Base-by-base conservation (phyloP, 495 filamentous ascomycete species). In the Trichoderma virens region DNA sequence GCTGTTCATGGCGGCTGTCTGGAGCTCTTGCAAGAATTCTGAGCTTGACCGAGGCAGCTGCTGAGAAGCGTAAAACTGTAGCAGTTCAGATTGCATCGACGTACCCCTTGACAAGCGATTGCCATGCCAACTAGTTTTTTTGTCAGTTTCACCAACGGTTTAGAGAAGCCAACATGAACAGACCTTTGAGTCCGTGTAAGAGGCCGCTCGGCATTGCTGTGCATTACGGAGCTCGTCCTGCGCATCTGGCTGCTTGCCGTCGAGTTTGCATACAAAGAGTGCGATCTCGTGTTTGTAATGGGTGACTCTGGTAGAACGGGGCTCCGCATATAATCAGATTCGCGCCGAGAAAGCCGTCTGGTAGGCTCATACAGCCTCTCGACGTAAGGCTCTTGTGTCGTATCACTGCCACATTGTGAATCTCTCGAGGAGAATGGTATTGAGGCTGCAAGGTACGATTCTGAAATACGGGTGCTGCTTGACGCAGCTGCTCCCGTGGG, bases 11-110 rank as follows among this genome's bases (percentile, higher is more conserved):
- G 39, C 39, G 39, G 39, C 51, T 28, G 16, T 25, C 20, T 56
- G 51, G 18, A 56, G 51, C 51, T 56, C 51, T n/a, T 56, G 51
- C 20, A 56, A 30, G 25, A 56, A 56, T 9, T 56, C 51, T 56
- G 51, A 56, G 51, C 51, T 56, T 11, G 51, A 28, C 3, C 51
- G 51, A 30, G 23, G 7, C 51, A 56, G 27, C 20, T 63, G 39
- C 5, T 47, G 61, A n/a, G 64, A 65, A 9, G 64, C 43, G 35
- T 71, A 70, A 27, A 73, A 73, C 64, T 77, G 76, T 25, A 67
- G 66, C 20, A 77, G 69, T 35, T 78, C 39, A 2, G 61, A 31
- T 41, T 47, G 61, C 61, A 20, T 27, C 23, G 39, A 63, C 13
- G 23, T 56, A 28, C 51, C 51, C 13, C 51, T 30, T 13, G 28